Base-by-base conservation (phyloP, 2,329 filamentous ascomycete species). In the Helicocarpus griseus region DNA sequence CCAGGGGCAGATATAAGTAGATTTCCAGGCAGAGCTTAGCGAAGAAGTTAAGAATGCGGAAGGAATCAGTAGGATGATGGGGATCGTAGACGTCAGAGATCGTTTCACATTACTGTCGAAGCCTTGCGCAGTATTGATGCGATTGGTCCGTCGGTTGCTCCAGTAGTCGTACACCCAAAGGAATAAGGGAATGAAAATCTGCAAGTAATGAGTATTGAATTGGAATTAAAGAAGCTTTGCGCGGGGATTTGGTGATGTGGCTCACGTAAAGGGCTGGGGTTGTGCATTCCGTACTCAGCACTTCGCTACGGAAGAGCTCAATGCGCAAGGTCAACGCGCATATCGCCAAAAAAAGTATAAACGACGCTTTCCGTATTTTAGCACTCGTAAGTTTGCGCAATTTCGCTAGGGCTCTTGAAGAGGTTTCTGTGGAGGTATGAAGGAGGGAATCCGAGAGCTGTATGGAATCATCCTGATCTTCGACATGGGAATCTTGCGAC, bases 1-100 rank as follows among this genome's bases (percentile, higher is more conserved):
- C 9, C 69, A 61, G 1, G 75, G 69, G 57, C 77, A 79, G 21
- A 79, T 75, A 52, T 74, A 75, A 3, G 74, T 76, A 14, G 74
- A 76, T 38, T 62, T 58, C 14, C 65, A 69, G 41, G 64, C 67
- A 36, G 60, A 54, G 6, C 65, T 61, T 14, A 72, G 62, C 1
- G 62, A 61, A 13, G 67, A 57, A 5, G 65, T 63, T 29, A 71
- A 50, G 38, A 70, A 60, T 5, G 70, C 69, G 6, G 71, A 69
- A 6, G 69, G 40, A 28, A 66, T 63, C 4, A 76, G 55, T 6
- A 73, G 53, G 4, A 62, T 53, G 1, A 71, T 64, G 0, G 71
- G 61, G 19, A 71, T 58, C 1, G 76, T 38, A 52, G 69, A 71
- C 50, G 68, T 61, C 31, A 65, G 8, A 22, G 47, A 41, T 26